These are phyloP conservation scores for Mortierella antarctica DNA, from an alignment of 192 early-diverging fungal genomes.

Conservation along the genomic window DNA sequence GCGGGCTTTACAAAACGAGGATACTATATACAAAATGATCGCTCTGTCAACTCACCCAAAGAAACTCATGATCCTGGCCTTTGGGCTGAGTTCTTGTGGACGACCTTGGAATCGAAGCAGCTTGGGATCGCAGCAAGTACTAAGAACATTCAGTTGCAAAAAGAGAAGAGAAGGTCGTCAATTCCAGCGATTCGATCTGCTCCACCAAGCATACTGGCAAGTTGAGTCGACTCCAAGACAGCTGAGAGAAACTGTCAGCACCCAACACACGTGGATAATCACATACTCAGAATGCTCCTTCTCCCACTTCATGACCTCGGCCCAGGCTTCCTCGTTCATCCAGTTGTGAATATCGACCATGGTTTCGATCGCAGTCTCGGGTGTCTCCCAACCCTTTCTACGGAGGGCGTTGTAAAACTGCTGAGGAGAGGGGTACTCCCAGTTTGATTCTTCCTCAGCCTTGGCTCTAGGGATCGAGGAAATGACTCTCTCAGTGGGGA, in stretches of 20 bases:
- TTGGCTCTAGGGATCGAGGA: conserved; percentile 84
- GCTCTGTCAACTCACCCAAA: conserved; percentile 67
- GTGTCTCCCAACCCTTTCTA: conserved; percentile 88
- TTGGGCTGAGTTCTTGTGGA: conserved; percentile 81
- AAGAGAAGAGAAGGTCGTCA: background rate
- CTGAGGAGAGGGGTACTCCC: conserved; percentile 94
- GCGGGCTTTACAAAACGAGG: background rate
- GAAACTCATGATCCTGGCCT: conserved; percentile 70
- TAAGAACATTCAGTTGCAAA: conserved; percentile 9
- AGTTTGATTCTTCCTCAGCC: conserved; percentile 60
- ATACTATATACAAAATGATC: background rate
- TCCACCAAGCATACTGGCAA: background rate
- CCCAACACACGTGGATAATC: background rate
- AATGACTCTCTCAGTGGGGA: conserved; percentile 83
- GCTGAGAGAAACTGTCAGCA: background rate
- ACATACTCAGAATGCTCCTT: conserved; percentile 66
- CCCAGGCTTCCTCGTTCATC: conserved; percentile 96
- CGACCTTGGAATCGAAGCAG: conserved; percentile 87
- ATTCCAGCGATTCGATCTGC: background rate
- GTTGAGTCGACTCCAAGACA: background rate
- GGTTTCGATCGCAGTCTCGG: conserved; percentile 82
- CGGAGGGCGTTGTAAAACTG: conserved; percentile 90
- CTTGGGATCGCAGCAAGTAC: conserved; percentile 65
- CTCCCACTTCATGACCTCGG: conserved; percentile 96
- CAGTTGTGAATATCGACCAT: conserved; percentile 99